A percentile compares a stretch with the other conserved stretches of the same genome.
Evolutionary conservation across 106 monocot genomes (phyloP).

Genomic region (Platanthera zijinensis): DNA sequence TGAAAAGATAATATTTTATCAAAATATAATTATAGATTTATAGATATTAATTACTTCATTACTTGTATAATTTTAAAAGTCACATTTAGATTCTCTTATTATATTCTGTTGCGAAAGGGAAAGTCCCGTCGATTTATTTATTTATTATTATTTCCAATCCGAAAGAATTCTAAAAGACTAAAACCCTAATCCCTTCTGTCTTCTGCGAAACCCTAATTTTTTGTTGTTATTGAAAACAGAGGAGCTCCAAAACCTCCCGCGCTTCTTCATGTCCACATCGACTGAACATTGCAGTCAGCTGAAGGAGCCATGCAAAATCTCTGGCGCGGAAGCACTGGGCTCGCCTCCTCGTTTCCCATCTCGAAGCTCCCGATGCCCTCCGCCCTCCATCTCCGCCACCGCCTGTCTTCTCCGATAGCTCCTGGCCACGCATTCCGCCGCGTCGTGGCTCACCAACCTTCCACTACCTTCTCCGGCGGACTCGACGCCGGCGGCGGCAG

Average conservation of each 20-base stretch:
- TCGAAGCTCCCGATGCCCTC: conserved; percentile 8
- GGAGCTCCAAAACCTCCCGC: not conserved
- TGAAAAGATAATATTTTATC: too few relatives aligned
- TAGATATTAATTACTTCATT: too few relatives aligned
- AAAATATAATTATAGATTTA: too few relatives aligned
- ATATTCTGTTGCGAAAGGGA: too few relatives aligned
- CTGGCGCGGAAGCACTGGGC: not conserved
- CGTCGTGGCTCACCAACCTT: not conserved
- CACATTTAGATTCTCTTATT: too few relatives aligned
- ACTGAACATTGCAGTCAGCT: not conserved
- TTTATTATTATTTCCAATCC: too few relatives aligned
- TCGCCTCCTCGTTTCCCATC: not conserved
- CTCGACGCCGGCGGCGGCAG: not conserved
- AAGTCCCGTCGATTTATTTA: too few relatives aligned
- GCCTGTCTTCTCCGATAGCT: not conserved
- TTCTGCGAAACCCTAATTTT: too few relatives aligned
- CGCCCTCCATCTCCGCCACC: conserved; percentile 5
- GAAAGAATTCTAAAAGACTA: too few relatives aligned
- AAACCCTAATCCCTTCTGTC: too few relatives aligned
- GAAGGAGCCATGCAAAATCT: not conserved
- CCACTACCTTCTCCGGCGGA: conserved; percentile 4
- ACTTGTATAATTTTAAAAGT: too few relatives aligned
- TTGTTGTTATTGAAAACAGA: too few relatives aligned
- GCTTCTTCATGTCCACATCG: not conserved
- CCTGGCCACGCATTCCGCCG: not conserved